Conservation (phyloP, 371 early-diverging fungal genomes). For the Rhizopus sp. region DNA sequence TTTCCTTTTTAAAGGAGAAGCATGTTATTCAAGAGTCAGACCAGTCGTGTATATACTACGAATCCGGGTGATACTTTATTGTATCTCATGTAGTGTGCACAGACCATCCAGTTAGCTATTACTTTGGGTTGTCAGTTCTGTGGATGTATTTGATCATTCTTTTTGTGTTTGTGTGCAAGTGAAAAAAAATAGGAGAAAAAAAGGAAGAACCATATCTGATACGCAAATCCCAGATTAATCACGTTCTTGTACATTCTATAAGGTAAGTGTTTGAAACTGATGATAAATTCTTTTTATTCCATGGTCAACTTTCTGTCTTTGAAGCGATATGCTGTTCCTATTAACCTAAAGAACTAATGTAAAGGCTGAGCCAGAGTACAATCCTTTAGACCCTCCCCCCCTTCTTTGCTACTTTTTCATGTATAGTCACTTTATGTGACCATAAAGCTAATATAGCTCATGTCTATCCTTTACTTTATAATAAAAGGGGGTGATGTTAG, state of each 20-base stretch:
- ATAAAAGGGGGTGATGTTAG: no score
- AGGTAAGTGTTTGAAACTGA: slow-evolving; percentile 1
- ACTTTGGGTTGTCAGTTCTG: background rate
- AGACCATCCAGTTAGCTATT: background rate
- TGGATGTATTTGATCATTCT: background rate
- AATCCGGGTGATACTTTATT: no score
- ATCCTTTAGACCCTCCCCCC: no score
- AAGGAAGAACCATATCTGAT: background rate
- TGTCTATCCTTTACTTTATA: no score
- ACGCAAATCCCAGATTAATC: background rate
- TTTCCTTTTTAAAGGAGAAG: background rate
- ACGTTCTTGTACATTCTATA: slow-evolving; percentile 1
- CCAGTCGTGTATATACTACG: no score
- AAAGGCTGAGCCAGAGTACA: no score
- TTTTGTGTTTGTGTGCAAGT: background rate
- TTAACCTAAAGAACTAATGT: no score
- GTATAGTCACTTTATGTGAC: no score
- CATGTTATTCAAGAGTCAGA: background rate
- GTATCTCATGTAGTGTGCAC: slow-evolving; percentile 1
- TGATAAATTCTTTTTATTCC: background rate
- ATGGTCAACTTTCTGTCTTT: no score
- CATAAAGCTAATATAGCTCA: no score
- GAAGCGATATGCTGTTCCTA: no score
- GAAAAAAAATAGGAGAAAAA: background rate
- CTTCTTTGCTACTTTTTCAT: no score